These are phyloP conservation scores for Stemphylium beticola DNA, from an alignment of 2,329 filamentous ascomycete genomes.

Conservation along the genomic window DNA sequence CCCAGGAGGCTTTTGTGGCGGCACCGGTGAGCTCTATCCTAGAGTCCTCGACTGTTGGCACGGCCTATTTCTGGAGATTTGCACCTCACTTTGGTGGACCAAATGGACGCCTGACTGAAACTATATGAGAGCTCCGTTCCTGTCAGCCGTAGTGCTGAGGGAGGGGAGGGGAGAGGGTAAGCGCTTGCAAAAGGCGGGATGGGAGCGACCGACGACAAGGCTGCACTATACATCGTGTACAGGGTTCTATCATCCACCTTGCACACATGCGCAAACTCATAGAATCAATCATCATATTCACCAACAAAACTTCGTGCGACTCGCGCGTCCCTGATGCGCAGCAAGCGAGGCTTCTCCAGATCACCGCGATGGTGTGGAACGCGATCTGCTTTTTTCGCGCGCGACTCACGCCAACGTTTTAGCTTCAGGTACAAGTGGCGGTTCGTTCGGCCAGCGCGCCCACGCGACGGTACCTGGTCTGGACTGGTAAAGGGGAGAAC, in stretches of 20 bases:
- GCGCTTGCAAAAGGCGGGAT: neutral
- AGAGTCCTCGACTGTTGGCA: slow-evolving; percentile 1
- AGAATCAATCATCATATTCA: too few species aligned
- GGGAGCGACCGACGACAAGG: neutral
- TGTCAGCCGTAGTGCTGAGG: neutral
- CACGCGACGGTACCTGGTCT: neutral
- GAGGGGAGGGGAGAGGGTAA: neutral
- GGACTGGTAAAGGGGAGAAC: slow-evolving; percentile 2
- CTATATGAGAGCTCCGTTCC: slow-evolving; percentile 1
- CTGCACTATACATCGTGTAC: too few species aligned
- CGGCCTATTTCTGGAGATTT: slow-evolving; percentile 19
- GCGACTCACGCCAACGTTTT: neutral
- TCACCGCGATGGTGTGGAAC: slow-evolving; percentile 1
- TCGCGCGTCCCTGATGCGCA: neutral
- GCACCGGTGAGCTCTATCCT: slow-evolving; percentile 12
- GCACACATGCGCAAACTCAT: neutral
- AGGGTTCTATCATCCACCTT: neutral
- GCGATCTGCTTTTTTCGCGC: neutral
- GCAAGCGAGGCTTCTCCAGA: slow-evolving; percentile 3
- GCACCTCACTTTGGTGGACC: slow-evolving; percentile 9
- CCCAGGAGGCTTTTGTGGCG: slow-evolving; percentile 17
- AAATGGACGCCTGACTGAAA: slow-evolving; percentile 13
- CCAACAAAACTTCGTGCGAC: too few species aligned
- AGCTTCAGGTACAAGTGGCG: slow-evolving; percentile 8
- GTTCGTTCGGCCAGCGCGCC: neutral